phyloP scores from a whole-genome alignment of 73 alveolate genomes.

The Blepharisma stoltei region DNA sequence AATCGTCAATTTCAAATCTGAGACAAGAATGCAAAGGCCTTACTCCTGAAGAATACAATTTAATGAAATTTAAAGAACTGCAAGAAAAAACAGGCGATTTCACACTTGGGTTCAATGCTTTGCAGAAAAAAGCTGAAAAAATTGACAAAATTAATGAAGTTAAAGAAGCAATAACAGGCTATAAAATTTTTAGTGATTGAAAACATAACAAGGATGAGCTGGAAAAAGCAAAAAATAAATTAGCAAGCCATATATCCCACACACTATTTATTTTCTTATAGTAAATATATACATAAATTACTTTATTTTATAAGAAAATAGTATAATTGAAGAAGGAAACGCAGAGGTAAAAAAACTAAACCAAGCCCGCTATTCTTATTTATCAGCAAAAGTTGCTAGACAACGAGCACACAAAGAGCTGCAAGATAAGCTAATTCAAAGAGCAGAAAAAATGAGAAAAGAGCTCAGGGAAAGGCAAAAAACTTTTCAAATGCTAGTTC shows the following conservation, averaged over 20 bases:
- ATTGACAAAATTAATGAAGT: background rate
- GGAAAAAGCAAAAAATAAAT: no score
- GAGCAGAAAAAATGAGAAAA: conserved; percentile 16
- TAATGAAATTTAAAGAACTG: background rate
- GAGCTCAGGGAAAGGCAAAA: background rate
- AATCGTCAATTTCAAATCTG: background rate
- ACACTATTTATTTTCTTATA: no score
- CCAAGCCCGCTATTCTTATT: background rate
- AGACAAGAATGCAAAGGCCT: background rate
- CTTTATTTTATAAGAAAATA: no score
- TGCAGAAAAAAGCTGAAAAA: background rate
- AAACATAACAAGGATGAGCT: background rate
- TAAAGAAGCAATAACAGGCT: background rate
- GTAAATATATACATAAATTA: no score
- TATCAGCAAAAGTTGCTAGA: background rate
- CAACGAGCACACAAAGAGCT: background rate
- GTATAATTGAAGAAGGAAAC: no score
- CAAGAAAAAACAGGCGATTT: background rate
- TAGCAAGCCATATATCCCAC: no score
- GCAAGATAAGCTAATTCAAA: background rate
- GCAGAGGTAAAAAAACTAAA: background rate
- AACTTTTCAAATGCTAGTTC: background rate
- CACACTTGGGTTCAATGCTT: background rate
- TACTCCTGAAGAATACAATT: background rate
- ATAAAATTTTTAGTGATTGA: background rate